phyloP scores from a whole-genome alignment of 192 early-diverging fungal genomes.

The Bifiguratus adelaidae region DNA sequence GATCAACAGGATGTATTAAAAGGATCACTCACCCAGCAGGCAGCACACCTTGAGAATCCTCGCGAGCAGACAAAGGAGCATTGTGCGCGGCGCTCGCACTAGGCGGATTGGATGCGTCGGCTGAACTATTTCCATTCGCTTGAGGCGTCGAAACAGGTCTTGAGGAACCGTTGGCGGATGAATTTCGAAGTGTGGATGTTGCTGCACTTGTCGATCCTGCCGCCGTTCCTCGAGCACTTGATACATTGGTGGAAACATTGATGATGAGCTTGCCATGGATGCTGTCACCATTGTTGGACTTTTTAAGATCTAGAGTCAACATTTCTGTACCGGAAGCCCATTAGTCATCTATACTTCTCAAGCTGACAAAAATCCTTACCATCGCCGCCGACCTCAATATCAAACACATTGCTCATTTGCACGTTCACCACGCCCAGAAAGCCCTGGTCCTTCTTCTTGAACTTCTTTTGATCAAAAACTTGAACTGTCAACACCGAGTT shows the following conservation, averaged over 20 bases:
- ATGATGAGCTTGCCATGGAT: constrained; percentile 79
- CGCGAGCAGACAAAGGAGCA: not conserved
- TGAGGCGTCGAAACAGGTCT: not conserved
- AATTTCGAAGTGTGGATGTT: not conserved
- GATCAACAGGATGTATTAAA: not conserved
- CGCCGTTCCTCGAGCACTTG: constrained; percentile 1
- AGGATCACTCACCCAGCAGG: constrained; percentile 8
- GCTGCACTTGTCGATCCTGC: not conserved
- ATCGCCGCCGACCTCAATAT: constrained; percentile 66
- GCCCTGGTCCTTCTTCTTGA: constrained; percentile 76
- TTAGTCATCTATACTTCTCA: not conserved
- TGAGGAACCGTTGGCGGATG: not conserved
- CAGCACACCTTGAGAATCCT: constrained; percentile 1
- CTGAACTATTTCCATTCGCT: not conserved
- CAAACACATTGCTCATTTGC: constrained; percentile 67
- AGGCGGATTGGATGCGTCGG: not conserved
- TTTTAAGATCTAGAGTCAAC: constrained; percentile 80
- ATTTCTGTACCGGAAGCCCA: too few species aligned
- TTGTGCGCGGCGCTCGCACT: not conserved
- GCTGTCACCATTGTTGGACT: constrained; percentile 58
- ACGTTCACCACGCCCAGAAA: constrained; percentile 86
- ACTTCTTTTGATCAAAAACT: constrained; percentile 95
- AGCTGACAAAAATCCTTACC: constrained; percentile 14
- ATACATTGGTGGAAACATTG: constrained; percentile 50
- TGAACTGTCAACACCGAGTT: constrained; percentile 76